These are phyloP conservation scores for Ophiostoma sp. DNA, from an alignment of 2,329 filamentous ascomycete genomes.

Conservation along the genomic window DNA sequence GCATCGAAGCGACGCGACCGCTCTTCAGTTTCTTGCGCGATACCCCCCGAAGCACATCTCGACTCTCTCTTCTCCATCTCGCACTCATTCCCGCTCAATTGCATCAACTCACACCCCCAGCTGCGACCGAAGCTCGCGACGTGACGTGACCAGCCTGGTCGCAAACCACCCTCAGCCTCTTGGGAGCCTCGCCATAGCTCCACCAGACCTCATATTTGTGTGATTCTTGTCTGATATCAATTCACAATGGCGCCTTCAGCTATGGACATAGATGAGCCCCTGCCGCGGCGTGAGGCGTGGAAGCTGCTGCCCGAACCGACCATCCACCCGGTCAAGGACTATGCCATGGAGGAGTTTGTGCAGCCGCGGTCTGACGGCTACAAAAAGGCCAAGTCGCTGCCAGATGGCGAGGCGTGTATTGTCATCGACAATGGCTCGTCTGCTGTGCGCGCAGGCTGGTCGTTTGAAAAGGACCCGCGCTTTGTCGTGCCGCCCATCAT, in stretches of 20 bases:
- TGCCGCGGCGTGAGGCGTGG: slow-evolving; percentile 38
- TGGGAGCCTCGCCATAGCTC: neutral
- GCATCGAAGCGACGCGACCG: neutral
- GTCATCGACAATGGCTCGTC: slow-evolving; percentile 99
- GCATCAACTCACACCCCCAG: neutral
- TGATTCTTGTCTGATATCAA: neutral
- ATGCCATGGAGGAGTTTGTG: slow-evolving; percentile 53
- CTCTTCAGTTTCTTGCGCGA: neutral
- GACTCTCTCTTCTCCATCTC: neutral
- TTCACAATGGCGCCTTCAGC: slow-evolving; percentile 31
- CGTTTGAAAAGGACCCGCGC: slow-evolving; percentile 77
- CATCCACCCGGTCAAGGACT: slow-evolving; percentile 58
- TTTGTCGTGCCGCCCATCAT: slow-evolving; percentile 81
- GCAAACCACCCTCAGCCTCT: neutral
- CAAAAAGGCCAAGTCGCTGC: slow-evolving; percentile 55
- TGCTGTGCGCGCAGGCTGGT: slow-evolving; percentile 88
- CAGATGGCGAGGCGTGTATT: slow-evolving; percentile 64
- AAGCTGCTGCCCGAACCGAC: slow-evolving; percentile 48
- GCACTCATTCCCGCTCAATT: neutral
- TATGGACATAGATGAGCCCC: slow-evolving; percentile 44
- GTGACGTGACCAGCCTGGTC: slow-evolving; percentile 2
- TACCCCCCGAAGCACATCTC: neutral
- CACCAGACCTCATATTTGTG: neutral
- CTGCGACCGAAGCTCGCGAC: slow-evolving; percentile 6
- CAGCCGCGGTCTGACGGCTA: slow-evolving; percentile 61